These are phyloP conservation scores for Candida anglica DNA, from an alignment of 805 yeast genomes.

Conservation along the genomic window DNA sequence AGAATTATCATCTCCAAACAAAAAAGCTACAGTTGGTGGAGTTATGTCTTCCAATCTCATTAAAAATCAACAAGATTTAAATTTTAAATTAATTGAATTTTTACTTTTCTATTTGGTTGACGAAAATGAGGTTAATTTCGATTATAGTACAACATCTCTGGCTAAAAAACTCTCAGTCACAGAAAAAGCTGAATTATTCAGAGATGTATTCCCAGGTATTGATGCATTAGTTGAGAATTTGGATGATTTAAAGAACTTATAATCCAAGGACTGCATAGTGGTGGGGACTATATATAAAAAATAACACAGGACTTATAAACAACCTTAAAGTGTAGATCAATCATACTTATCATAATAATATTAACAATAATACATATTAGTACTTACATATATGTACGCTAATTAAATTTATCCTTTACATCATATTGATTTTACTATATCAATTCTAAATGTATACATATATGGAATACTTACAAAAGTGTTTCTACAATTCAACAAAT, in stretches of 20 bases:
- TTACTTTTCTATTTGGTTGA: conserved; percentile 66
- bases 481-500: conserved; percentile 63
- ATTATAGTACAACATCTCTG: conserved; percentile 1
- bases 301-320: not conserved
- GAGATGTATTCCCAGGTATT: conserved; percentile 35
- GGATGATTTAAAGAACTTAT: conserved; percentile 24
- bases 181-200: conserved; percentile 33
- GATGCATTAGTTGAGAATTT: conserved; percentile 34
- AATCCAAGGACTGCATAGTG: too few species aligned
- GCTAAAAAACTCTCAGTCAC: conserved; percentile 10
- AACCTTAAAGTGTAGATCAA: not conserved
- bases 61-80: conserved; percentile 43
- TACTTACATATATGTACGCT: too few species aligned
- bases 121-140: conserved; percentile 29
- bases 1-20: conserved; percentile 29
- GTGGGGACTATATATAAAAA: not conserved
- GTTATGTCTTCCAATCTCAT: not conserved
- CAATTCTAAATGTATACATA: conserved; percentile 57
- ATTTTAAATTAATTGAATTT: conserved; percentile 64
- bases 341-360: too few species aligned
- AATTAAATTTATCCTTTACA: not conserved
- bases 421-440: not conserved
- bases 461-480: conserved; percentile 80
- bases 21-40: conserved; percentile 17
- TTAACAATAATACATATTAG: too few species aligned